Conservation (phyloP, 2,329 filamentous ascomycete genomes). For the Ceratocystis papillata region DNA sequence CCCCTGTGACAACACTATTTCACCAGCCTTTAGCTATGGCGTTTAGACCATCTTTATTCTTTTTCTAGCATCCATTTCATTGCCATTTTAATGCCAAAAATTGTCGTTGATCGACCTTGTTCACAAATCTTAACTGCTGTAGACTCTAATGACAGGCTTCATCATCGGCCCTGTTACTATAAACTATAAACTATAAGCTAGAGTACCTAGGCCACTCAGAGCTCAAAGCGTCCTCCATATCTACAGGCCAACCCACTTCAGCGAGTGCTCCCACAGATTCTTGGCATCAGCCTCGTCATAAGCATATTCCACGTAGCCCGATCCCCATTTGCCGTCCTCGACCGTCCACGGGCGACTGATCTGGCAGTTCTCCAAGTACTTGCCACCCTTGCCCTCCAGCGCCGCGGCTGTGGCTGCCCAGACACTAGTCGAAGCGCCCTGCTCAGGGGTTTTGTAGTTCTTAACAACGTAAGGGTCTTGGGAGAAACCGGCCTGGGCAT, state of each 20-base stretch:
- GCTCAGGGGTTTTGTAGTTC: neutral
- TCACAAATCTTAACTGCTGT: neutral
- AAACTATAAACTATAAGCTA: too few species aligned
- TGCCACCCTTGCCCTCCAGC: constrained; percentile 4
- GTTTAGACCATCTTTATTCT: too few species aligned
- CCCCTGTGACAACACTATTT: too few species aligned
- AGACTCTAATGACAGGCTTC: neutral
- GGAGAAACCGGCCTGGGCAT: constrained; percentile 8
- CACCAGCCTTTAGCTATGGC: too few species aligned
- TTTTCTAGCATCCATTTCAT: neutral
- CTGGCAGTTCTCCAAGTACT: constrained; percentile 4
- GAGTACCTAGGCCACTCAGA: too few species aligned
- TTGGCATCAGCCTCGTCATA: constrained; percentile 23
- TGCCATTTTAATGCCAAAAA: neutral
- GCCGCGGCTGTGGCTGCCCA: neutral
- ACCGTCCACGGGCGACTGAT: constrained; percentile 15
- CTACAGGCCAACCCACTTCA: constrained; percentile 22
- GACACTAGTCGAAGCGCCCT: constrained; percentile 6
- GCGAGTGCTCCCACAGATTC: constrained; percentile 25
- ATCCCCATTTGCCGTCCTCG: neutral
- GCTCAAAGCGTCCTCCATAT: too few species aligned
- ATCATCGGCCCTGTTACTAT: too few species aligned
- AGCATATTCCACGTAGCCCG: constrained; percentile 3
- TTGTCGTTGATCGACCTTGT: neutral
- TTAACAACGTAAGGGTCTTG: neutral